Evolutionary conservation across 2,329 filamentous ascomycete genomes (phyloP), one percentile per base, ranked within the genome.

Genomic region (Pseudofabraea citricarpa): DNA sequence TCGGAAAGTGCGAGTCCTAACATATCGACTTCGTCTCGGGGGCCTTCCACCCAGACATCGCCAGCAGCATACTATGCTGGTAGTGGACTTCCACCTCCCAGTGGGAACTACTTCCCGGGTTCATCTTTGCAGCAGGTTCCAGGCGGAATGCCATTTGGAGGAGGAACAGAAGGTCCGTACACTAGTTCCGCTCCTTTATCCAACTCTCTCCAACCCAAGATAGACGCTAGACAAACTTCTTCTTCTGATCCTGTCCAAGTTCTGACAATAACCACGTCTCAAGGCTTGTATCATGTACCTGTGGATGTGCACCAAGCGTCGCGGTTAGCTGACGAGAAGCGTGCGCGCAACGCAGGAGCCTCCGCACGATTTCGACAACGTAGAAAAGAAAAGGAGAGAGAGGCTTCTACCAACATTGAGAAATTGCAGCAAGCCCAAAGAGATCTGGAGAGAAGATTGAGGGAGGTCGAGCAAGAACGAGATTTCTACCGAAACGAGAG

Each of bases 221-320:
- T 48, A 49, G 56, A 47, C 44, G 53, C 54, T 50, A 59, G 54
- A 52, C 56, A 60, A 40, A n/a, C 40, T 31, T 42, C 15, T 29
- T 36, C 38, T 29, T 56, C 56, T 51, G 57, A 60, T 48, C 57
- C 54, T 37, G 54, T 57, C 41, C 55, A 58, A 56, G 52, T 58
- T 45, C 56, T 66, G 48, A 58, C 53, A 41, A 60, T 62, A 47
- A 64, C 58, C 47, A 60, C 74, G 72, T 54, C 68, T 74, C 57
- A 73, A 75, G 71, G 77, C 40, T 67, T 69, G 27, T 72, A 77
- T 43, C 70, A 74, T 50, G 79, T 90, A 38, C 82, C 83, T 12
- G 81, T 91, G 8, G 88, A 95, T 60, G 81, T 87, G 33, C 85
- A 88, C 53, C 85, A 88, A 55, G 89, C 85, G 10, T 94, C 89